Conservation (phyloP, 192 early-diverging fungal genomes). For the Mycoemilia scoparia region DNA sequence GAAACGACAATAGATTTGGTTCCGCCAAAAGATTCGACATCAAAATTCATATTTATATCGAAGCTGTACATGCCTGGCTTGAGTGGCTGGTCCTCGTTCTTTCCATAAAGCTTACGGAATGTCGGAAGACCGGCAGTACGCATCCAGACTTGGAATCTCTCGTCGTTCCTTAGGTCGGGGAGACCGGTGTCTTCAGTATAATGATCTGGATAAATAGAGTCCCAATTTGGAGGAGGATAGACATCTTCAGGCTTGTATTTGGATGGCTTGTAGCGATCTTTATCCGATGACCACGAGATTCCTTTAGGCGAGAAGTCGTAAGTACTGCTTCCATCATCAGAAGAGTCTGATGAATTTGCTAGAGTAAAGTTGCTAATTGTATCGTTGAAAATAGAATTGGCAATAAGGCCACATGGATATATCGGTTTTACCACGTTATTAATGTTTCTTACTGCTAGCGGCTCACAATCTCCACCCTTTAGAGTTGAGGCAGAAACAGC, state of each 20-base stretch:
- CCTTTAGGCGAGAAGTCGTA: slow-evolving; percentile 45
- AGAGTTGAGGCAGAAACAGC: slow-evolving; percentile 18
- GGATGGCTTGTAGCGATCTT: slow-evolving; percentile 41
- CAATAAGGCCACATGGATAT: slow-evolving; percentile 97
- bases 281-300: slow-evolving; percentile 83
- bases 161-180: slow-evolving; percentile 43
- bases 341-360: slow-evolving; percentile 27
- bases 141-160: slow-evolving; percentile 98
- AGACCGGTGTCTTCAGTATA: slow-evolving; percentile 31
- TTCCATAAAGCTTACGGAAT: slow-evolving; percentile 89
- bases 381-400: slow-evolving; percentile 92
- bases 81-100: slow-evolving; percentile 42
- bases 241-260: slow-evolving; percentile 33
- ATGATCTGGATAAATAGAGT: slow-evolving; percentile 33
- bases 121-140: slow-evolving; percentile 84
- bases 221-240: slow-evolving; percentile 82
- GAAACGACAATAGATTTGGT: slow-evolving; percentile 91
- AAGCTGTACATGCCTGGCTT: slow-evolving; percentile 52
- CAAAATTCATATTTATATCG: slow-evolving; percentile 61
- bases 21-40: slow-evolving; percentile 72
- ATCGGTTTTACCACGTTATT: slow-evolving; percentile 27
- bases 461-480: slow-evolving; percentile 36
- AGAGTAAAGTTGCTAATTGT: slow-evolving; percentile 39
- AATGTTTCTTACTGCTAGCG: slow-evolving; percentile 18
- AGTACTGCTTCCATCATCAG: slow-evolving; percentile 7